phyloP scores from a whole-genome alignment of 139 green algal genomes.

The Astrephomene gubernaculifera region DNA sequence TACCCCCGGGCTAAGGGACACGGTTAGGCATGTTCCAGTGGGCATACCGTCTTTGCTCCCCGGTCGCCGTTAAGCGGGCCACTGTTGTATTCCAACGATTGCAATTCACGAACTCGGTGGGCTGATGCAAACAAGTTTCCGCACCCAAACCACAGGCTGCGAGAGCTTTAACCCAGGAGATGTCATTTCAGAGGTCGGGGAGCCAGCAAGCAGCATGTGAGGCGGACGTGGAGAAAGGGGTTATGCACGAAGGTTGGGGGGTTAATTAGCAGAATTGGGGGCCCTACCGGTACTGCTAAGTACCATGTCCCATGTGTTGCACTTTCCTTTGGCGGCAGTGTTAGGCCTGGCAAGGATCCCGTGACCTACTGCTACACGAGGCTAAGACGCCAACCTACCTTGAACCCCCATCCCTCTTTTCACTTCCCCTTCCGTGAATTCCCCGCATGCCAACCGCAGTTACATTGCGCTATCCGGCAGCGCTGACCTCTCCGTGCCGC shows the following conservation, averaged over 20 bases:
- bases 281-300: neutral
- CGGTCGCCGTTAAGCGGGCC: neutral
- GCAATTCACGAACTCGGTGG: neutral
- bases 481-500: neutral
- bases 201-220: slow-evolving; percentile 14
- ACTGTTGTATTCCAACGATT: neutral
- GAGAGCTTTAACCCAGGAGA: neutral
- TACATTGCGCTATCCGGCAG: slow-evolving; percentile 12
- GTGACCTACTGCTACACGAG: neutral
- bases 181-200: neutral
- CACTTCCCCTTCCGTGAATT: neutral
- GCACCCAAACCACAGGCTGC: neutral
- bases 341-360: neutral
- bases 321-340: neutral
- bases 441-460: neutral
- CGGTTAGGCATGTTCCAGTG: neutral
- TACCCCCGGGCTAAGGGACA: neutral
- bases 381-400: neutral
- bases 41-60: neutral
- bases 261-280: neutral
- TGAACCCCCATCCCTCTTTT: neutral
- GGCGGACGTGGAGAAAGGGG: neutral
- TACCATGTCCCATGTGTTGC: neutral
- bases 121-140: neutral
- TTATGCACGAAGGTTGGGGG: neutral